Conservation (phyloP, 306 rosid genomes). For the Glycine latifolia region DNA sequence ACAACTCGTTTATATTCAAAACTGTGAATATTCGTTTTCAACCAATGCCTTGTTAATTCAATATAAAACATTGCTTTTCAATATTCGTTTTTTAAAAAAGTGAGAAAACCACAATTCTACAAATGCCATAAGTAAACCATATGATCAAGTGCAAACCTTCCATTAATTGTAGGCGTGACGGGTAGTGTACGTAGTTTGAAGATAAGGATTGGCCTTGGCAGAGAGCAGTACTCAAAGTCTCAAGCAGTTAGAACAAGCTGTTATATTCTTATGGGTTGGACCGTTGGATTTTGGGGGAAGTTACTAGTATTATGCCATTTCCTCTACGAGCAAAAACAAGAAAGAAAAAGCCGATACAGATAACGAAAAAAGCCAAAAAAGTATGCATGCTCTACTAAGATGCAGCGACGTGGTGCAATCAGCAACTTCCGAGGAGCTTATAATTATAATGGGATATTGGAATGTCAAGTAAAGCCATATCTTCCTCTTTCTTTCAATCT, state of each 20-base stretch:
- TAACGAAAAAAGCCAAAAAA: slow-evolving; percentile 9
- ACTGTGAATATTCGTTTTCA: too few relatives aligned
- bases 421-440: background rate
- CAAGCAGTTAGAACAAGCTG: background rate
- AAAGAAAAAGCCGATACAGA: background rate
- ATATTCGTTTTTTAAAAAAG: background rate
- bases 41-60: background rate
- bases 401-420: slow-evolving; percentile 50
- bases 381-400: slow-evolving; percentile 38
- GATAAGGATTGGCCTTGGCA: background rate
- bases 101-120: background rate
- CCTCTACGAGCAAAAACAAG: background rate
- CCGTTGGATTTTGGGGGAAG: background rate
- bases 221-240: background rate
- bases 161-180: background rate
- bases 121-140: background rate
- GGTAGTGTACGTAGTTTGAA: background rate
- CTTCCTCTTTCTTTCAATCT: background rate
- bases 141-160: too few relatives aligned
- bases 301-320: background rate
- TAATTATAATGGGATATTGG: slow-evolving; percentile 33
- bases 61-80: background rate
- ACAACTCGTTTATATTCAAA: background rate
- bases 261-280: background rate
- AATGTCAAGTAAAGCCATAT: slow-evolving; percentile 11